Conservation (phyloP, 176 grass and related monocot genomes). For the Metroxylon sagu region DNA sequence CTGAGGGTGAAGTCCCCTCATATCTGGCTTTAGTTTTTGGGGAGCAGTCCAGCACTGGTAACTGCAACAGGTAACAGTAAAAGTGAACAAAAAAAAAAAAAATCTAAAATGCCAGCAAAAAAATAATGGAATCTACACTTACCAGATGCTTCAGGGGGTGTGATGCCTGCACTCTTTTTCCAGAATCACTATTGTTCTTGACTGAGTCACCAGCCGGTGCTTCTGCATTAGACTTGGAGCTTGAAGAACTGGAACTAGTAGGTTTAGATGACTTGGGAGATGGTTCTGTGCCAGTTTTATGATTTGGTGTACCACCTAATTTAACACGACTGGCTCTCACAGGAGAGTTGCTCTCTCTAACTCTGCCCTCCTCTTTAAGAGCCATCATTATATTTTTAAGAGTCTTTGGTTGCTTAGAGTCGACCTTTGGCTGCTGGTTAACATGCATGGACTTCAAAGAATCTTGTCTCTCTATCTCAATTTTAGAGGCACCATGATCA, state of each 20-base stretch:
- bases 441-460: constrained; percentile 39
- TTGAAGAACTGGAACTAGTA: constrained; percentile 50
- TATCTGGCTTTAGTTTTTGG: constrained; percentile 33
- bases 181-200: constrained; percentile 39
- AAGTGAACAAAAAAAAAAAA: too few species aligned
- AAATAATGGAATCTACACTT: constrained; percentile 7
- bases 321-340: constrained; percentile 49
- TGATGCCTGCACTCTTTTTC: constrained; percentile 42
- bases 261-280: constrained; percentile 41
- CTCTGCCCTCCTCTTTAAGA: constrained; percentile 61
- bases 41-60: constrained; percentile 59
- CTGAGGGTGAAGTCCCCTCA: constrained; percentile 30
- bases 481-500: constrained; percentile 25
- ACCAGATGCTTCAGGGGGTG: constrained; percentile 60
- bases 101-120: too few species aligned
- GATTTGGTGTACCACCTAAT: constrained; percentile 33
- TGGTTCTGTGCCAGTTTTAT: constrained; percentile 31
- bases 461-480: constrained; percentile 42
- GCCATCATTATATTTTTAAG: constrained; percentile 55
- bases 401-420: constrained; percentile 61
- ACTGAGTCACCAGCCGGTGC: constrained; percentile 34
- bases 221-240: constrained; percentile 53
- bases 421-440: constrained; percentile 40
- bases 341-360: constrained; percentile 68
- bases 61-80: constrained; percentile 41